phyloP scores from a whole-genome alignment of 2,329 filamentous ascomycete species.

The Colletotrichum lini region DNA sequence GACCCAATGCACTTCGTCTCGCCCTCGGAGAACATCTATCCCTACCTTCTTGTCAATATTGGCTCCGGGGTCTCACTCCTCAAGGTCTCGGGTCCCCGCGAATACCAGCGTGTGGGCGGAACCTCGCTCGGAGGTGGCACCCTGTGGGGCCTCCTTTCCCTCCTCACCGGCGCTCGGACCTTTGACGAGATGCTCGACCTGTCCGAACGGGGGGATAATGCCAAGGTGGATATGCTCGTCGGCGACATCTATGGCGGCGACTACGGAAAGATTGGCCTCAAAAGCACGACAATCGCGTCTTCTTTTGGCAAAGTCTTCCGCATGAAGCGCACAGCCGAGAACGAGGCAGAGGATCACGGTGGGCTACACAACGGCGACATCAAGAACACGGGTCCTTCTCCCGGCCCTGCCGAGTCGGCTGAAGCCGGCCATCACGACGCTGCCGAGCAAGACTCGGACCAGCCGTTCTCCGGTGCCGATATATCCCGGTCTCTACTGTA shows the following conservation, averaged over 20 bases:
- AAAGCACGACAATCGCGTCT: slow-evolving; percentile 94
- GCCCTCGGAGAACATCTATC: slow-evolving; percentile 86
- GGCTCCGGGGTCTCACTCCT: slow-evolving; percentile 97
- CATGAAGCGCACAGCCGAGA: slow-evolving; percentile 88
- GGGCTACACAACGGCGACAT: slow-evolving; percentile 67
- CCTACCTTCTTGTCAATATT: slow-evolving; percentile 98
- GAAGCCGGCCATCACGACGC: slow-evolving; percentile 21
- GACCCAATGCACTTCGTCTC: slow-evolving; percentile 92
- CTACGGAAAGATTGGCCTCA: slow-evolving; percentile 96
- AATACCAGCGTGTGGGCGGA: slow-evolving; percentile 92
- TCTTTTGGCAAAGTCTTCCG: slow-evolving; percentile 98
- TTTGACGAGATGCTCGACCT: slow-evolving; percentile 98
- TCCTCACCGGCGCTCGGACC: slow-evolving; percentile 92
- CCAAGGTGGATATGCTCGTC: slow-evolving; percentile 94
- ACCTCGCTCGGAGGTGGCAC: slow-evolving; percentile 97
- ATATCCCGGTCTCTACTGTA: slow-evolving; percentile 93
- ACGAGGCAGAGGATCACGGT: slow-evolving; percentile 80
- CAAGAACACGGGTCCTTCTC: slow-evolving; percentile 47
- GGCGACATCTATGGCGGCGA: slow-evolving; percentile 98
- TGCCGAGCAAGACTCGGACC: slow-evolving; percentile 47
- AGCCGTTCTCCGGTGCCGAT: slow-evolving; percentile 82
- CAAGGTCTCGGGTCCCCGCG: slow-evolving; percentile 91
- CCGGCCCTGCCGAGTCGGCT: slow-evolving; percentile 28
- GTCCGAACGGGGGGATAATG: slow-evolving; percentile 92
- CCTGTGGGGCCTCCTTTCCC: slow-evolving; percentile 92